Evolutionary conservation across 1,284 basidiomycete species (phyloP), one percentile per base, ranked within the genome.

Genomic region (Cryptococcus sp.): DNA sequence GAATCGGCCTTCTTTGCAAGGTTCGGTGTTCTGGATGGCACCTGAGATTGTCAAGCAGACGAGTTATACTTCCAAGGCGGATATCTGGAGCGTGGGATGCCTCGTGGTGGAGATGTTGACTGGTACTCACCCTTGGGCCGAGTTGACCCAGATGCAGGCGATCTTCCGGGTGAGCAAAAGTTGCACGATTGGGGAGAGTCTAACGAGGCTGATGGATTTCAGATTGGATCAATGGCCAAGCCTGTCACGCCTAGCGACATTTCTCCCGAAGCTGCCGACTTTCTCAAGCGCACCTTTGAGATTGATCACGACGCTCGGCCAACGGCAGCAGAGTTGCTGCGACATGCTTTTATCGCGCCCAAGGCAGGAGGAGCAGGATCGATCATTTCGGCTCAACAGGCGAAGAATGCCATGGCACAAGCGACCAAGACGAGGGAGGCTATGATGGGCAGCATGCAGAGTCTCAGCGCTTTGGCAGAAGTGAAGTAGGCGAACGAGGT

Each of bases 11-110:
- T 97, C 92, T 1, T 74, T 97, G 18, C 94, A 97, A 72, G 94
- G 94, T 1, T 94, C 91, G 0, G 93, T 97, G 16, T 97, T 95
- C 74, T 97, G 94, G 92, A 97, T 95, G 92, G 92, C 92, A 0
- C 92, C 92, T 0, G 95, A 99, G 69, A 92, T 97, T 14, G 94
- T 98, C 52, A 93, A 95, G 69, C 94, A 98, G 74, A 93, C 85
- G 18, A 65, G 61, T 14, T 93, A 97, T 68, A 95, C 93, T 5
- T 81, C 80, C 62, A 97, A 97, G 66, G 93, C 93, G 5, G 95
- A 98, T 71, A 97, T 98, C 45, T 99, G 95, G 95, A 91, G 87
- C 63, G 84, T 99, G 0, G 95, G 95, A 2, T 98, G 95, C 71
- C 75, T 98, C 43, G 86, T 97, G 14, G 91, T 98, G 18, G 95